phyloP scores from a whole-genome alignment of 208 protist genomes.

The Leishmania tarentolae region DNA sequence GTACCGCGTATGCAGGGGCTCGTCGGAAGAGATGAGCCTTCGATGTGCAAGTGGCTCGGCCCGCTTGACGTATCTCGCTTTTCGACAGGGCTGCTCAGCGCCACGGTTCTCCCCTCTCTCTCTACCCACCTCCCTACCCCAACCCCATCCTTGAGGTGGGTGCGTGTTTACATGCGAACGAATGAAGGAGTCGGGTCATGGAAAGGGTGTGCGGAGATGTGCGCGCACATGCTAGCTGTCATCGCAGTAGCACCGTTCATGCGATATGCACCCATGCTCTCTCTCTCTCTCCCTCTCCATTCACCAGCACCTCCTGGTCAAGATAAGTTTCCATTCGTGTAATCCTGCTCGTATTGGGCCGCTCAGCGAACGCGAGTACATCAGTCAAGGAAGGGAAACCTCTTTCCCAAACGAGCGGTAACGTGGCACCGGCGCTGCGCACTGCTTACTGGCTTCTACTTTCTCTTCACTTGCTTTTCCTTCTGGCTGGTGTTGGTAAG shows the following conservation, averaged over 20 bases:
- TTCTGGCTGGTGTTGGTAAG: background rate
- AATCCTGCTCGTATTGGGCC: background rate
- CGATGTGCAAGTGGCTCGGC: background rate
- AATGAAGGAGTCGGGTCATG: background rate
- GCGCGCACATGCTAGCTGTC: background rate
- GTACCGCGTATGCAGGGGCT: background rate
- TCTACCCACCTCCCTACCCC: background rate
- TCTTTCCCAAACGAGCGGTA: background rate
- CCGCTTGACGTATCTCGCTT: background rate
- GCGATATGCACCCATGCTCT: background rate
- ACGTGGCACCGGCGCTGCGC: background rate
- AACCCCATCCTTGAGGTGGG: background rate
- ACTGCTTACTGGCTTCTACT: background rate
- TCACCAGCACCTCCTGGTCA: background rate
- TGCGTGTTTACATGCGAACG: background rate
- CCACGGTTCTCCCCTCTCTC: background rate
- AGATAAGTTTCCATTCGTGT: background rate
- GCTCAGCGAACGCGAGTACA: background rate
- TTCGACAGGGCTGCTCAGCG: background rate
- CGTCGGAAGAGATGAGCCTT: background rate
- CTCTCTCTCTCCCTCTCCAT: too few relatives aligned
- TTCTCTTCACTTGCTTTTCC: background rate
- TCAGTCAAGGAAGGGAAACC: background rate
- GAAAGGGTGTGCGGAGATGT: background rate
- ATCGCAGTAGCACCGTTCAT: background rate